phyloP scores from a whole-genome alignment of 257 asterid genomes.

The Solanum medicagineum region DNA sequence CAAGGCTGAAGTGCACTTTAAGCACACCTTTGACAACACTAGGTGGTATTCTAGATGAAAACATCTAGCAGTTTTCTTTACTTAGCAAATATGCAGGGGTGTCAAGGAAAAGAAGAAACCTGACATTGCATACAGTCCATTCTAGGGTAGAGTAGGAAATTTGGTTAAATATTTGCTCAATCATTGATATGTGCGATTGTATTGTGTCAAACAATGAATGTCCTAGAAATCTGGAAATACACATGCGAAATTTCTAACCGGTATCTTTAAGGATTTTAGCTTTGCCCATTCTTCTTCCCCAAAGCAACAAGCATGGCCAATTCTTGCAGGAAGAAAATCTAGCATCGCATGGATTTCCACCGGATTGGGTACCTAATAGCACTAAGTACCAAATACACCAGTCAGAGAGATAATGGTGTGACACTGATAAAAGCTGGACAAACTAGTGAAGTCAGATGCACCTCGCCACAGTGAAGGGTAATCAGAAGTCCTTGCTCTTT shows the following conservation, averaged over 20 bases:
- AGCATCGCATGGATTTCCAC: slow-evolving; percentile 76
- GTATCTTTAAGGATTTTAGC: slow-evolving; percentile 47
- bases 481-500: slow-evolving; percentile 62
- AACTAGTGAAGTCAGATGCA: slow-evolving; percentile 28
- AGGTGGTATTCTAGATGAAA: neutral
- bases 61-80: neutral
- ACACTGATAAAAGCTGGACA: neutral
- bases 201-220: neutral
- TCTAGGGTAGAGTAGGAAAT: neutral
- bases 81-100: neutral
- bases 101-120: neutral
- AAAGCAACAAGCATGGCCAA: slow-evolving; percentile 96
- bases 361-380: slow-evolving; percentile 78
- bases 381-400: slow-evolving; percentile 33
- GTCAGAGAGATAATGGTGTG: slow-evolving; percentile 13
- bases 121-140: neutral
- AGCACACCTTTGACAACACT: neutral
- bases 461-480: slow-evolving; percentile 98
- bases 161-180: neutral
- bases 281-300: slow-evolving; percentile 55
- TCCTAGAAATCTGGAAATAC: slow-evolving; percentile 1
- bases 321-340: slow-evolving; percentile 68
- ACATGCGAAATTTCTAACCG: slow-evolving; percentile 30
- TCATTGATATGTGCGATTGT: neutral
- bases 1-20: neutral